Evolutionary conservation across 805 yeast genomes (phyloP).

Genomic region (Ogataea trehaloabstinens): DNA sequence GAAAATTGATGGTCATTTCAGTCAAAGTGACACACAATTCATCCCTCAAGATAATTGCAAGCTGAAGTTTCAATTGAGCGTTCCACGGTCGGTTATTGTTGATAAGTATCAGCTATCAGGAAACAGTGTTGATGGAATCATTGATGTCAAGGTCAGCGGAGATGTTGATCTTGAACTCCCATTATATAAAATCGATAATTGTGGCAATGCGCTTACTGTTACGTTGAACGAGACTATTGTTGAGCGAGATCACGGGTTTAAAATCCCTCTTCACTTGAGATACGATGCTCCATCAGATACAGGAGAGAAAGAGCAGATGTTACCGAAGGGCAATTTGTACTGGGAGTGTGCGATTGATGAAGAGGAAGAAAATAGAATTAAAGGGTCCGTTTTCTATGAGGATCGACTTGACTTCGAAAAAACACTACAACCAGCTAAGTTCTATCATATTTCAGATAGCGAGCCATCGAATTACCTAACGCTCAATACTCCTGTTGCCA

Average conservation of each 20-base stretch:
- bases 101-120: constrained; percentile 27
- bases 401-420: constrained; percentile 19
- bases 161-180: constrained; percentile 33
- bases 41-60: constrained; percentile 16
- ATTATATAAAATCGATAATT: constrained; percentile 22
- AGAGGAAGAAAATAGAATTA: constrained; percentile 9
- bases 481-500: constrained; percentile 17
- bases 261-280: constrained; percentile 32
- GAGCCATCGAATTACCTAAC: constrained; percentile 7
- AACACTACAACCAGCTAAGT: constrained; percentile 6
- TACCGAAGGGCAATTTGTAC: constrained; percentile 25
- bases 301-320: constrained; percentile 5
- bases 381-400: constrained; percentile 23
- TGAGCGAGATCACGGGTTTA: constrained; percentile 15
- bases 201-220: constrained; percentile 24
- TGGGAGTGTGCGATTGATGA: constrained; percentile 25
- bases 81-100: constrained; percentile 26
- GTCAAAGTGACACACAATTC: background rate
- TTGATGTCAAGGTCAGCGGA: constrained; percentile 15
- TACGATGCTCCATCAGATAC: constrained; percentile 24
- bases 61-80: constrained; percentile 21
- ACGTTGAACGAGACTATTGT: constrained; percentile 17
- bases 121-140: constrained; percentile 6
- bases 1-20: constrained; percentile 1
- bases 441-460: constrained; percentile 16